Base-by-base conservation (phyloP, 352 stramenopile species). In the Pythium myriotylum region DNA sequence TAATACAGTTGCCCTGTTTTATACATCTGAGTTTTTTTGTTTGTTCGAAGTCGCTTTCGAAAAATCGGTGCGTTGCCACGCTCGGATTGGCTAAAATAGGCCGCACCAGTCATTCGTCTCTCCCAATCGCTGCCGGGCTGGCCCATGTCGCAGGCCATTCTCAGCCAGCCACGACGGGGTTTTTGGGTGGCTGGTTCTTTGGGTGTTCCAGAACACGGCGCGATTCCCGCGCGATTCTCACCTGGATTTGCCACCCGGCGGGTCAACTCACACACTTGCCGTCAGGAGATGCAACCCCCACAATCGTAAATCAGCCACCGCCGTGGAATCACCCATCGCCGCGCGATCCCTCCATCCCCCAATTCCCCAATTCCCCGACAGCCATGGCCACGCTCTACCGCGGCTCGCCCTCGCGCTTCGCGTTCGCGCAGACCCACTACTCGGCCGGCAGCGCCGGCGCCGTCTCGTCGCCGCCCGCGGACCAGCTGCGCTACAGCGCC, bases 341-440 rank as follows among this genome's bases (percentile, higher is more conserved):
- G 6, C 29, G 7, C 20, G 1, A 14, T 8, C 19, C 5, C 48
- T 32, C 32, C 7, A n/a, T 37, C 19, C 17, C 56, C 8, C n/a
- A 48, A 9, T 27, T 19, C 39, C 26, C 16, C 22, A 13, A 10
- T 22, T 29, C 8, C 12, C 3, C 26, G 4, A n/a, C 10, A 3
- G 57, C 19, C 46, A 89, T 89, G 73, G 80, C 82, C 39, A 85
- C 82, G 17, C 86, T 90, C 33, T 92, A 92, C 72, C 83, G 82
- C 59, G 75, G 72, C 45, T 73, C 76, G 48, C 73, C 77, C 26
- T 76, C 74, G 65, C 78, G 80, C 33, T 86, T 92, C 58, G 71
- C 79, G 48, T 88, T 92, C 65, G 62, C 73, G 19, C 79, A 85
- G 56, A 86, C 78, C 50, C 82, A 92, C 66, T 91, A 91, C 63